Evolutionary conservation across 345 rosid genomes (phyloP).

Genomic region (Lepidium sativum): DNA sequence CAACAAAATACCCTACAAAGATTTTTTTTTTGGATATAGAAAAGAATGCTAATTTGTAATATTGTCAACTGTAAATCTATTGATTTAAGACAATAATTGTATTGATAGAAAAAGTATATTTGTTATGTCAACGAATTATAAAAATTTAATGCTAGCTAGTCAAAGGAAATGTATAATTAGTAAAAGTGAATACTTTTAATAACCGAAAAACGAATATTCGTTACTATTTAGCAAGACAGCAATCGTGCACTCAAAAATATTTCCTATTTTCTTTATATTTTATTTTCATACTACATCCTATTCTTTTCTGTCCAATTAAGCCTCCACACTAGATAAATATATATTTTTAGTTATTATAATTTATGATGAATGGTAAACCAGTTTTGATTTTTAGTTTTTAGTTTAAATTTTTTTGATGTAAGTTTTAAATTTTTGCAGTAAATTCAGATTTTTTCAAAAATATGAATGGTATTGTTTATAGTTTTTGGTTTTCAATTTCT

Average conservation of each 20-base stretch:
- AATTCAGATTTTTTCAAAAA: too few relatives aligned
- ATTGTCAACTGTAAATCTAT: not conserved
- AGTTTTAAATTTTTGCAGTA: too few relatives aligned
- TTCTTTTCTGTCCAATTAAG: not conserved
- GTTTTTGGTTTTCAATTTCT: too few relatives aligned
- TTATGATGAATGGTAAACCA: too few relatives aligned
- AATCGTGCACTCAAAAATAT: not conserved
- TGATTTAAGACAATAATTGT: not conserved
- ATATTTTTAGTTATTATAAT: not conserved
- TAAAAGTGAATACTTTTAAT: not conserved
- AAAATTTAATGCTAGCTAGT: not conserved
- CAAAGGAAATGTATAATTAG: not conserved
- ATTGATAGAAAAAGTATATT: not conserved
- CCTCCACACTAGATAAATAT: not conserved
- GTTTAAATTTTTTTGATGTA: too few relatives aligned
- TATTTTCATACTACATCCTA: not conserved
- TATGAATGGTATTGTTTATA: too few relatives aligned
- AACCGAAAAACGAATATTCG: not conserved
- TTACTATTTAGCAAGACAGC: not conserved
- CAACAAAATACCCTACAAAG: too few relatives aligned
- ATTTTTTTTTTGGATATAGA: not conserved
- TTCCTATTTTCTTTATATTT: not conserved
- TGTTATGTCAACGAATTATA: not conserved
- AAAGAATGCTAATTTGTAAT: not conserved
- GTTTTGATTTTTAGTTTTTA: too few relatives aligned